Evolutionary conservation across 2,329 filamentous ascomycete genomes (phyloP), one percentile per base, ranked within the genome.

Genomic region (Pseudogymnoascus sp.): DNA sequence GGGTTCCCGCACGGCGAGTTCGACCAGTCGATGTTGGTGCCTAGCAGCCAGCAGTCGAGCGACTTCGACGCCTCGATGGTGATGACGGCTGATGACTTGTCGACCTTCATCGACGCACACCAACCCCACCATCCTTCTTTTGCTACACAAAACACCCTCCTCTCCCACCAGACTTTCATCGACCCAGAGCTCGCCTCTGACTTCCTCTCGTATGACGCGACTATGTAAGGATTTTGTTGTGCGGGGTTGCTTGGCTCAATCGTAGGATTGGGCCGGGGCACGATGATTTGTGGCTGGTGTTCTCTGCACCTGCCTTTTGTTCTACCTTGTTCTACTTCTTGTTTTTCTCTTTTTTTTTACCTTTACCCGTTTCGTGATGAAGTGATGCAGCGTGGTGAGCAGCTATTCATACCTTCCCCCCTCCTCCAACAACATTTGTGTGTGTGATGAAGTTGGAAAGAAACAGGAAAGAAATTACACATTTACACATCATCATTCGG

Each of bases 221-320:
- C 38, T 18, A 42, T 42, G 38, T 42, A 42, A 42, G 38, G 38
- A 10, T 21, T 18, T 42, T 42, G 38, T 2, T 42, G 38, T 42
- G 38, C 10, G 65, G 16, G 38, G 38, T 2, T 42, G 38, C 6
- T 11, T 18, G 64, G 63, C 62, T 65, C 64, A 50, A 60, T 61
- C 44, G n/a, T 21, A 10, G 38, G 38, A 42, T 42, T 42, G 38
- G 16, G 35, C 14, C n/a, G 14, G 28, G 28, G 31, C 31, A 10
- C 31, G 10, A 4, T 11, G 31, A 33, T 33, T 2, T 33, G 8
- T 33, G 31, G 8, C 31, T 33, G 37, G n/a, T 40, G 37, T 40
- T 16, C 3, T 16, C 5, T 40, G 12, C 7, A 40, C 37, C 37
- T 8, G 3, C 4, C 35, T 37, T 14, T 4, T n/a, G 11, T n/a